Evolutionary conservation across 192 early-diverging fungal genomes (phyloP), one percentile per base, ranked within the genome.

Genomic region (Coemansia sp.): DNA sequence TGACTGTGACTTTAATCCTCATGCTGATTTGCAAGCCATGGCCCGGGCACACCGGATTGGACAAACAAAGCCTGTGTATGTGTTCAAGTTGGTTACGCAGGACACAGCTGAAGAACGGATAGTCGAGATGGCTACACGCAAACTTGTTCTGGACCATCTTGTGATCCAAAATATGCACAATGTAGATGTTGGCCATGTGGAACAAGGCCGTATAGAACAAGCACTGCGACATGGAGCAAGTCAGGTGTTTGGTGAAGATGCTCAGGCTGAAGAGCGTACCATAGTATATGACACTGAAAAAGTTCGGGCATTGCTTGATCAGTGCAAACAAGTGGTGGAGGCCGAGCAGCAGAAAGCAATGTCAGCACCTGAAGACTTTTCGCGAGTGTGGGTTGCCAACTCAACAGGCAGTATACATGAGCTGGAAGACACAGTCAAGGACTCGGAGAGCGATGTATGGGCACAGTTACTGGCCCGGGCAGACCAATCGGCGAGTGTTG

Each of bases 51-150:
- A 98, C 74, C 90, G 97, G 62, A 98, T 95, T 62, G 94, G 97
- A 1, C 97, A 99, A 70, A 95, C 88, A 49, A 97, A 94, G 59
- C 83, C 88, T 3, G 96, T 99, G 6, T 93, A 92, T 59, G 94
- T 99, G 1, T 96, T 96, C 75, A 87, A 95, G 49, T 87, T 99
- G 65, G 89, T 99, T 0, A 89, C 94, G 32, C 92, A 96, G 66
- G 94, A 91, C 53, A 93, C 94, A 0, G 95, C 96, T 59, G 97
- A 99, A 68, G 95, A 99, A 75, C 90, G 95, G 26, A 94, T 99
- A 51, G 83, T 98, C 47, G 93, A 95, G 64, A 85, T 92, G 7
- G 95, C 95, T 2, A 98, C 95, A 63, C 84, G 92, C 59, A 99
- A 99, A 76, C 95, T 97, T 89, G 90, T 97, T 2, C 82, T 99